phyloP scores from a whole-genome alignment of 805 yeast species.

The Saccharomyces cerevisiae region DNA sequence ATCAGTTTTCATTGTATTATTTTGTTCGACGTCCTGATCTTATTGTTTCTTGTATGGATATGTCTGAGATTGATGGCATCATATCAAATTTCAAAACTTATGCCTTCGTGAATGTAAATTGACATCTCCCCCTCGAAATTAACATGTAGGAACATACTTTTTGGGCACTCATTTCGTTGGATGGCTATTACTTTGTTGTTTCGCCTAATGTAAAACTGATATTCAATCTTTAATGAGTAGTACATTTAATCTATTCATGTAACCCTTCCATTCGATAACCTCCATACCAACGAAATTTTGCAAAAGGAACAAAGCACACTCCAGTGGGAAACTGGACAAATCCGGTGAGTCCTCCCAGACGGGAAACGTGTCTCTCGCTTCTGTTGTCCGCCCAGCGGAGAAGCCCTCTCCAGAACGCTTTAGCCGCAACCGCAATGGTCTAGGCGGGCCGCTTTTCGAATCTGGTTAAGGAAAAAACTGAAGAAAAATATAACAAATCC shows the following conservation, averaged over 20 bases:
- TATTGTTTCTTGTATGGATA: background rate
- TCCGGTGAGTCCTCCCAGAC: background rate
- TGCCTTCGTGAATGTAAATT: background rate
- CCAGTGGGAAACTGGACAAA: background rate
- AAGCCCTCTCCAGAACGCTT: background rate
- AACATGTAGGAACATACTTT: slow-evolving; percentile 18
- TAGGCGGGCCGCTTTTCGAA: background rate
- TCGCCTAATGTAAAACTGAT: background rate
- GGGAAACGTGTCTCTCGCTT: background rate
- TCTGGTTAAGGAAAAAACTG: background rate
- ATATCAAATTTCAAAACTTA: background rate
- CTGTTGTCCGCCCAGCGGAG: background rate
- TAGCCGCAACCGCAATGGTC: background rate
- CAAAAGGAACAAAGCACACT: background rate
- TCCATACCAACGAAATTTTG: background rate
- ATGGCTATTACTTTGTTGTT: slow-evolving; percentile 13
- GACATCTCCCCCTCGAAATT: background rate
- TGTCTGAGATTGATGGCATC: background rate
- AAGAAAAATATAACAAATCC: background rate
- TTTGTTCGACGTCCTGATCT: background rate
- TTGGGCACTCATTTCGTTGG: slow-evolving; percentile 32
- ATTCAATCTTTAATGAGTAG: background rate
- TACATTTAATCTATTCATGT: background rate
- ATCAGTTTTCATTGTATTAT: background rate
- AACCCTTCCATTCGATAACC: background rate